Evolutionary conservation across 108 stramenopile species (phyloP).

Genomic region (Nitzschia inconspicua): DNA sequence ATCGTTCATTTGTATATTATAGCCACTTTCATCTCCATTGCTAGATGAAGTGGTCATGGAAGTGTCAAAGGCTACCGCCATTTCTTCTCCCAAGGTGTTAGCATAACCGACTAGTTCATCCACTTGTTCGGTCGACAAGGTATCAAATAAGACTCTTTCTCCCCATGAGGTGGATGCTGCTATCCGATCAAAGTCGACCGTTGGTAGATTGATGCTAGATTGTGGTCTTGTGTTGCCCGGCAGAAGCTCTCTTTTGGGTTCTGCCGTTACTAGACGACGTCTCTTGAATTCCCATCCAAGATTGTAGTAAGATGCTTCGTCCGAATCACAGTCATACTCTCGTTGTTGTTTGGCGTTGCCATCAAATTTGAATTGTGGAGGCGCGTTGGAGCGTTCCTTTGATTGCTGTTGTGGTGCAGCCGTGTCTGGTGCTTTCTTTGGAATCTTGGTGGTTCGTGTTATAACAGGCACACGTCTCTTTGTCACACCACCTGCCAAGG

Average conservation of each 20-base stretch:
- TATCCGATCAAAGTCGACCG: slow-evolving; percentile 7
- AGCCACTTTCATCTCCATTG: too few species aligned
- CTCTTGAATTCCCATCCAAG: not conserved
- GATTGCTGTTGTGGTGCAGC: too few species aligned
- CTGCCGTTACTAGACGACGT: not conserved
- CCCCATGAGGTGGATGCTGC: not conserved
- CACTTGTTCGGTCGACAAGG: slow-evolving; percentile 3
- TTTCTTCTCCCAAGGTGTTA: not conserved
- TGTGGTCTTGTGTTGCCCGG: too few species aligned
- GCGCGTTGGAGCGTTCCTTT: too few species aligned
- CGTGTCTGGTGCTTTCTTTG: too few species aligned
- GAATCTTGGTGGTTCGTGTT: too few species aligned
- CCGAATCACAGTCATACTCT: slow-evolving; percentile 7
- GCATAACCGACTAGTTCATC: slow-evolving; percentile 27
- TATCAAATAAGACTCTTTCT: slow-evolving; percentile 1
- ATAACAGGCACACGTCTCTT: too few species aligned
- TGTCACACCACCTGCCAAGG: too few species aligned
- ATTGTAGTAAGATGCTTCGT: not conserved
- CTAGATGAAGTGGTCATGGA: not conserved
- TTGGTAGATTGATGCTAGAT: too few species aligned
- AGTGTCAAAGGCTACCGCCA: not conserved
- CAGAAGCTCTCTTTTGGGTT: not conserved
- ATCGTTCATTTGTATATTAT: too few species aligned
- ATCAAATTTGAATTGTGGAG: too few species aligned
- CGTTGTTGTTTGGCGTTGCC: slow-evolving; percentile 7